Evolutionary conservation across 805 yeast species (phyloP).

Genomic region (Wickerhamiella sorbophila): DNA sequence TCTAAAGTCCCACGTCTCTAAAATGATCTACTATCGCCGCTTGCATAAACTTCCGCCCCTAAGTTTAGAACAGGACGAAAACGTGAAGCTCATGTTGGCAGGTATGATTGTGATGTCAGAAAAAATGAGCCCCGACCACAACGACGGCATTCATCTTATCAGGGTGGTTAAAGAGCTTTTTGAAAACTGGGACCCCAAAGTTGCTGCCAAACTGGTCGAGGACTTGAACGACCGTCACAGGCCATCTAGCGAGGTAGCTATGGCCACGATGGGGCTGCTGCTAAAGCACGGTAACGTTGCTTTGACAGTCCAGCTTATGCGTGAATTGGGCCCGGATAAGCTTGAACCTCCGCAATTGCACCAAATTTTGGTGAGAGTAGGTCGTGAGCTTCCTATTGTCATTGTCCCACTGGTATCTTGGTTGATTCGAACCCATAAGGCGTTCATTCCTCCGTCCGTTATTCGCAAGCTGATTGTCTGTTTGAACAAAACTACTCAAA

Average conservation of each 20-base stretch:
- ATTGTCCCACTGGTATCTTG: constrained; percentile 14
- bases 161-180: constrained; percentile 11
- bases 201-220: constrained; percentile 3
- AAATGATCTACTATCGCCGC: constrained; percentile 2
- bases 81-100: constrained; percentile 17
- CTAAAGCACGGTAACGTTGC: constrained; percentile 8
- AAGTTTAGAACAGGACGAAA: constrained; percentile 10
- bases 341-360: constrained; percentile 6
- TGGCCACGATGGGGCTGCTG: constrained; percentile 5
- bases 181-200: constrained; percentile 10
- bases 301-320: constrained; percentile 14
- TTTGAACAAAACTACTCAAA: constrained; percentile 11
- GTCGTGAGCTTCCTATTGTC: constrained; percentile 16
- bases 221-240: not conserved
- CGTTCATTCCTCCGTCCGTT: constrained; percentile 11
- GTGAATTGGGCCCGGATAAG: constrained; percentile 8
- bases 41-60: not conserved
- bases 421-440: constrained; percentile 12
- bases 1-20: constrained; percentile 10
- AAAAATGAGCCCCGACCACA: constrained; percentile 7
- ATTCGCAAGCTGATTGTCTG: constrained; percentile 16
- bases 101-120: constrained; percentile 20
- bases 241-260: constrained; percentile 5
- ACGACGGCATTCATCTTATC: not conserved
- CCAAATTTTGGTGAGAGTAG: constrained; percentile 13